A percentile compares a stretch with the other conserved stretches of the same genome.
Evolutionary conservation across 106 monocot genomes (phyloP).

Genomic region (Chionographis japonica): DNA sequence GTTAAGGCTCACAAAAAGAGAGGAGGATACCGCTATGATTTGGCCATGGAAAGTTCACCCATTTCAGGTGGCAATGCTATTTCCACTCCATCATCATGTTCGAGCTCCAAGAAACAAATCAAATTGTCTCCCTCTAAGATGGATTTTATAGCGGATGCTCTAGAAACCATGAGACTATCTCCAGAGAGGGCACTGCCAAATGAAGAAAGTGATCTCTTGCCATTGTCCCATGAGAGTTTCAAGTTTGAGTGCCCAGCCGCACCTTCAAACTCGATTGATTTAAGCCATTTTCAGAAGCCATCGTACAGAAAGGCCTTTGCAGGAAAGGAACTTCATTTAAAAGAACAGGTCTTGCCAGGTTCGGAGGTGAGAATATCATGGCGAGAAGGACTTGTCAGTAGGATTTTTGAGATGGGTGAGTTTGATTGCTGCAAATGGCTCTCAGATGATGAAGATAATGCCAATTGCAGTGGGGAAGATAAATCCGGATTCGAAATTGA

Average conservation of each 20-base stretch:
- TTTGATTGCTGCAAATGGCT: constrained; percentile 35
- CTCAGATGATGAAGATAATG: constrained; percentile 42
- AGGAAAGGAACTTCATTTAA: background rate
- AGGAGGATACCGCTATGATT: constrained; percentile 16
- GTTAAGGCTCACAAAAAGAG: constrained; percentile 11
- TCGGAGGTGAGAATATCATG: constrained; percentile 62
- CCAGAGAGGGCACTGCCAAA: constrained; percentile 3
- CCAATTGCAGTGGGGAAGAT: constrained; percentile 8
- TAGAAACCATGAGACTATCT: constrained; percentile 20
- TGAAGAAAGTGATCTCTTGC: background rate
- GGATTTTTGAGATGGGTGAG: constrained; percentile 69
- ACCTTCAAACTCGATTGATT: constrained; percentile 50
- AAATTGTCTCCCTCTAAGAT: constrained; percentile 9
- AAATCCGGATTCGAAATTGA: constrained; percentile 6
- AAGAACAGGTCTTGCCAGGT: constrained; percentile 6
- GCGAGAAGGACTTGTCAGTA: constrained; percentile 82
- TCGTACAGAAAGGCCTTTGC: constrained; percentile 1
- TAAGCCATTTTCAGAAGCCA: constrained; percentile 40
- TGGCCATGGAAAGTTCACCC: constrained; percentile 15
- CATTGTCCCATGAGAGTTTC: constrained; percentile 37
- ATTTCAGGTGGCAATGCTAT: constrained; percentile 22
- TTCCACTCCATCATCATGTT: constrained; percentile 13
- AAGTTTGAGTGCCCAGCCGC: constrained; percentile 36
- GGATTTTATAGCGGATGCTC: constrained; percentile 15
- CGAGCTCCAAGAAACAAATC: constrained; percentile 12